These are phyloP conservation scores for Lasiosphaeria hispida DNA, from an alignment of 495 filamentous ascomycete species.

Conservation along the genomic window DNA sequence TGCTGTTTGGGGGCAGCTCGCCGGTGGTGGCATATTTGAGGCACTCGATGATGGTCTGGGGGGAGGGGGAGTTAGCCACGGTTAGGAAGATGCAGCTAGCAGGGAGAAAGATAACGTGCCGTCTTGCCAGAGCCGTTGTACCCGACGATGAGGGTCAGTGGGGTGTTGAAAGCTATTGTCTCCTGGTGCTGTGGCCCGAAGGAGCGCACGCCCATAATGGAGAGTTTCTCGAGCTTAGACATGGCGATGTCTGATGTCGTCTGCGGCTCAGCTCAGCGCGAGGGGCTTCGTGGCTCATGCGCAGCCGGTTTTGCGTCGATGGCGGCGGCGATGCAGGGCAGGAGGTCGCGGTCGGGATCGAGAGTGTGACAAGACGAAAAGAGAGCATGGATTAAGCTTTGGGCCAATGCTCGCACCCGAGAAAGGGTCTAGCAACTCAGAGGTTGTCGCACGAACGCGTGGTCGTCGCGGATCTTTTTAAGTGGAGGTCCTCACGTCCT, in stretches of 20 bases:
- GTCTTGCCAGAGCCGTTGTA: constrained; percentile 98
- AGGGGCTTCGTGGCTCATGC: not conserved
- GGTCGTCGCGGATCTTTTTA: constrained; percentile 4
- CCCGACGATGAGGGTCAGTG: constrained; percentile 92
- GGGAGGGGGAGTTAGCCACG: constrained; percentile 28
- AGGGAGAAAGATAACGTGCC: constrained; percentile 8
- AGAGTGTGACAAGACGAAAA: too few species aligned
- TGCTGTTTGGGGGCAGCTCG: constrained; percentile 89
- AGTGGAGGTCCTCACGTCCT: not conserved
- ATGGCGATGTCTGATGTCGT: constrained; percentile 34
- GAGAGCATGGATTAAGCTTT: too few species aligned
- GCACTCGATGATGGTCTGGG: constrained; percentile 90
- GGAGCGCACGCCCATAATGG: constrained; percentile 84
- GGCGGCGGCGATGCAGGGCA: too few species aligned
- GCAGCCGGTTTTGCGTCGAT: too few species aligned
- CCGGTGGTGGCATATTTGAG: constrained; percentile 98
- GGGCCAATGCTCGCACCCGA: too few species aligned
- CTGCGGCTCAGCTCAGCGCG: not conserved
- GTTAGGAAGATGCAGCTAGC: constrained; percentile 34
- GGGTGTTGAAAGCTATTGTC: constrained; percentile 85
- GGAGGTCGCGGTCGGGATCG: too few species aligned
- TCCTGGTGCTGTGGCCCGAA: constrained; percentile 76
- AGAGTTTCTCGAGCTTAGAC: constrained; percentile 85
- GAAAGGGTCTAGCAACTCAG: too few species aligned
- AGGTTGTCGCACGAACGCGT: not conserved